phyloP scores from a whole-genome alignment of 441 rosid species.

The Breynia disticha region DNA sequence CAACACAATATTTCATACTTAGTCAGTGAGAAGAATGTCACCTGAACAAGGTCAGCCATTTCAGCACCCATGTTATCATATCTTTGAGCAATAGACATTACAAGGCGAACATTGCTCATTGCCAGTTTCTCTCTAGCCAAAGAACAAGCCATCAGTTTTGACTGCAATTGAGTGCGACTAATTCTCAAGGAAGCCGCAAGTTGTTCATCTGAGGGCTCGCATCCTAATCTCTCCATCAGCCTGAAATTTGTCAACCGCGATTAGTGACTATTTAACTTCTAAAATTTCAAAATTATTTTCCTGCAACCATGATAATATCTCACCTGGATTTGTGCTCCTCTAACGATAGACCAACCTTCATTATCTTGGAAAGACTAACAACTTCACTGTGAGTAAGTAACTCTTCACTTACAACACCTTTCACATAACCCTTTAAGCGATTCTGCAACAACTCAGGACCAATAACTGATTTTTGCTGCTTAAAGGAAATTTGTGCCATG shows the following conservation, averaged over 20 bases:
- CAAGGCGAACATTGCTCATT: constrained; percentile 95
- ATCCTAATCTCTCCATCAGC: constrained; percentile 71
- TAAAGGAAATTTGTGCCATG: constrained; percentile 19
- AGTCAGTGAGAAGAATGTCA: constrained; percentile 18
- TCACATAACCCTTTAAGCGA: constrained; percentile 69
- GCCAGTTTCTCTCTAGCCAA: constrained; percentile 89
- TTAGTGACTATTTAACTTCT: background rate
- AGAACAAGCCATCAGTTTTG: constrained; percentile 52
- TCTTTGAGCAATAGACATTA: constrained; percentile 89
- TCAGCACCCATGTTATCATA: constrained; percentile 82
- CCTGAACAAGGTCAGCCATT: constrained; percentile 99
- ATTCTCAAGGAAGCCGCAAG: constrained; percentile 72
- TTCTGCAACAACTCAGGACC: constrained; percentile 50
- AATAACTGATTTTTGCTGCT: constrained; percentile 32
- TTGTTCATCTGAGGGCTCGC: constrained; percentile 81
- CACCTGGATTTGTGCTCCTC: constrained; percentile 81
- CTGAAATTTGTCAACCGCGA: constrained; percentile 24
- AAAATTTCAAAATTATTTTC: background rate
- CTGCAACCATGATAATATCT: background rate
- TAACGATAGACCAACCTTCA: constrained; percentile 64
- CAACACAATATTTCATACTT: no score
- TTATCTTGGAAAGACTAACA: constrained; percentile 58
- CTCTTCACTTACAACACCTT: constrained; percentile 59
- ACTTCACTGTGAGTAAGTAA: constrained; percentile 77
- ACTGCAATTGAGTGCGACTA: constrained; percentile 56